Percentiles rank a stretch among this genome's conserved stretches.
Conservation (phyloP, 345 rosid species). For the Brassica nigra region DNA sequence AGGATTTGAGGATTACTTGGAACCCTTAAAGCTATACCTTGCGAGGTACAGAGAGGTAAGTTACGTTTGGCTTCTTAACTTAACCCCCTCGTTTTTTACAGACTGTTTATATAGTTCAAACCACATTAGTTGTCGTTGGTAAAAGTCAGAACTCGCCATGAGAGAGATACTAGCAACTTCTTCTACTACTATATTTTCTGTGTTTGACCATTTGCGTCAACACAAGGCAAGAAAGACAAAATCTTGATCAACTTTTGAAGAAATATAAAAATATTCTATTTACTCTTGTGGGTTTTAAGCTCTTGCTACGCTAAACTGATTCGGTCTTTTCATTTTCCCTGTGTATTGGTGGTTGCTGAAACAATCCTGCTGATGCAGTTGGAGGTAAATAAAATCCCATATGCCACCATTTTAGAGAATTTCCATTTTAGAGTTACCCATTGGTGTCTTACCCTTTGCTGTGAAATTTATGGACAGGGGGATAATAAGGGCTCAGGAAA, state of each 20-base stretch:
- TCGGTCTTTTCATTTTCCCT: not conserved
- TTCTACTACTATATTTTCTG: too few species aligned
- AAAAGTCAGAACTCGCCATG: too few species aligned
- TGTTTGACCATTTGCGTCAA: too few species aligned
- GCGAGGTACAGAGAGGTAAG: constrained; percentile 64
- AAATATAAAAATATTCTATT: too few species aligned
- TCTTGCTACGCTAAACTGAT: not conserved
- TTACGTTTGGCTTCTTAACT: not conserved
- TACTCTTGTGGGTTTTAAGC: not conserved
- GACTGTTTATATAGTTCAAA: too few species aligned
- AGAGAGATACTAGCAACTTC: too few species aligned
- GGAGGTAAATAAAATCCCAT: constrained; percentile 56
- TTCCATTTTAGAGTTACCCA: not conserved
- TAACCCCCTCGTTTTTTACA: too few species aligned
- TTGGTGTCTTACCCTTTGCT: constrained; percentile 5
- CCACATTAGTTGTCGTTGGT: too few species aligned
- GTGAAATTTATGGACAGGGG: constrained; percentile 45
- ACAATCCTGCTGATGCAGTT: constrained; percentile 46
- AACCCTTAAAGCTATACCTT: constrained; percentile 62
- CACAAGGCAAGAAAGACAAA: too few species aligned
- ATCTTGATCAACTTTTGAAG: too few species aligned
- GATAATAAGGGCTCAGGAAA: constrained; percentile 72
- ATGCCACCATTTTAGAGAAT: not conserved
- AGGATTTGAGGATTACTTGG: constrained; percentile 75
- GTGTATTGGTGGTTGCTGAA: constrained; percentile 26